A percentile compares a stretch with the other conserved stretches of the same genome.
phyloP scores from a whole-genome alignment of 2,329 filamentous ascomycete genomes.

The Monosporascus sp. region DNA sequence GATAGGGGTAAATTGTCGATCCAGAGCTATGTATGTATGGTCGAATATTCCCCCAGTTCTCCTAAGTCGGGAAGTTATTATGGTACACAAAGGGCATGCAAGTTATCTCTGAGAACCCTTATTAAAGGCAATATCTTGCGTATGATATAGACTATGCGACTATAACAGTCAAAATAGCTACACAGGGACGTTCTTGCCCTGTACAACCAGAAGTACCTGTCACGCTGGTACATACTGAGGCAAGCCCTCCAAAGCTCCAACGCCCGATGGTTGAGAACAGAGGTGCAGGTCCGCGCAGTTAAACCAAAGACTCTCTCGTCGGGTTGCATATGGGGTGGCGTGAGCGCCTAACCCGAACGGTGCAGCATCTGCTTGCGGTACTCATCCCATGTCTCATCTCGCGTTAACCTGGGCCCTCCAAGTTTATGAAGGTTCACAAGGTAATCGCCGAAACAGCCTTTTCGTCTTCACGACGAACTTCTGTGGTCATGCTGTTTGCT shows the following conservation, averaged over 20 bases:
- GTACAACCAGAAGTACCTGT: no score
- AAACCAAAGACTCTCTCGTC: conserved; percentile 23
- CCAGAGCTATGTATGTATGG: no score
- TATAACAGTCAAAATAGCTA: no score
- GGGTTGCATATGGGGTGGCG: conserved; percentile 23
- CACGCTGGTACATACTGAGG: no score
- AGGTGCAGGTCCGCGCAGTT: conserved; percentile 19
- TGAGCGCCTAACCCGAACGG: conserved; percentile 23
- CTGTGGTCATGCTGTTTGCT: conserved; percentile 20
- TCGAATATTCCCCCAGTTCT: no score
- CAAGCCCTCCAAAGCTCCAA: conserved; percentile 18
- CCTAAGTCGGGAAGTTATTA: no score
- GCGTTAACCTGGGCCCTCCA: conserved; percentile 17
- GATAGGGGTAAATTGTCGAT: no score
- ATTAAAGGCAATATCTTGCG: no score
- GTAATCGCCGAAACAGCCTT: conserved; percentile 24
- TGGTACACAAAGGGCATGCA: no score
- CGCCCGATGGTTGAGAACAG: conserved; percentile 24
- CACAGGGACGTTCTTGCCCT: no score
- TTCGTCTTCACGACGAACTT: conserved; percentile 23
- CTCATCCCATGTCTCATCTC: conserved; percentile 18
- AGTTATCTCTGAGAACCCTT: no score
- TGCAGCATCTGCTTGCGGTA: conserved; percentile 24
- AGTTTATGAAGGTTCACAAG: conserved; percentile 11
- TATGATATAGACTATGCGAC: no score